Evolutionary conservation across 306 rosid genomes (phyloP).

Genomic region (Lathyrus aphaca): DNA sequence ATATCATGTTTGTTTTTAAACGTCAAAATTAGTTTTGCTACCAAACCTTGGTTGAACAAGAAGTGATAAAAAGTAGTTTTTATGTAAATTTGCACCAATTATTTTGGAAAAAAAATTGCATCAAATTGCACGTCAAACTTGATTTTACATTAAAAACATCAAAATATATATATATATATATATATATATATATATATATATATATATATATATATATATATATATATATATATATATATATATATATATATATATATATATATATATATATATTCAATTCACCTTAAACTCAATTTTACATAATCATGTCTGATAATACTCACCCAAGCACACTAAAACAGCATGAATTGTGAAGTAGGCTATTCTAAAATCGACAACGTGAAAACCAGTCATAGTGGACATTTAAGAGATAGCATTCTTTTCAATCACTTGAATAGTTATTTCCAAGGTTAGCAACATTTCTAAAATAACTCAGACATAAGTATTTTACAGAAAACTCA

Average conservation of each 20-base stretch:
- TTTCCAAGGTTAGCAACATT: slow-evolving; percentile 14
- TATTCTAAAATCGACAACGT: slow-evolving; percentile 15
- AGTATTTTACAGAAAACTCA: slow-evolving; percentile 21
- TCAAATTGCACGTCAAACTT: background rate
- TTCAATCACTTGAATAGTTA: slow-evolving; percentile 19
- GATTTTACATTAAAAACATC: slow-evolving; percentile 5
- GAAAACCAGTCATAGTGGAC: slow-evolving; percentile 20
- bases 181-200: too few relatives aligned
- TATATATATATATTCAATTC: too few relatives aligned
- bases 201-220: too few relatives aligned
- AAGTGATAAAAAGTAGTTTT: background rate
- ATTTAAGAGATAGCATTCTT: slow-evolving; percentile 24
- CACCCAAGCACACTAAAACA: background rate
- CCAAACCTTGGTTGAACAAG: slow-evolving; percentile 6
- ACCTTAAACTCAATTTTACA: slow-evolving; percentile 17
- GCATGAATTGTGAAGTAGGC: slow-evolving; percentile 17
- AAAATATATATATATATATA: background rate
- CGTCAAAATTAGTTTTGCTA: background rate
- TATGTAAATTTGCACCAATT: background rate
- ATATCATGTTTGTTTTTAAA: background rate
- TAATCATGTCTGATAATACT: background rate
- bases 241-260: too few relatives aligned
- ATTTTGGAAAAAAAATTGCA: background rate
- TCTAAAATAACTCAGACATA: slow-evolving; percentile 25
- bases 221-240: too few relatives aligned